Conservation (phyloP, 192 early-diverging fungal species). For the Coemansia furcata region DNA sequence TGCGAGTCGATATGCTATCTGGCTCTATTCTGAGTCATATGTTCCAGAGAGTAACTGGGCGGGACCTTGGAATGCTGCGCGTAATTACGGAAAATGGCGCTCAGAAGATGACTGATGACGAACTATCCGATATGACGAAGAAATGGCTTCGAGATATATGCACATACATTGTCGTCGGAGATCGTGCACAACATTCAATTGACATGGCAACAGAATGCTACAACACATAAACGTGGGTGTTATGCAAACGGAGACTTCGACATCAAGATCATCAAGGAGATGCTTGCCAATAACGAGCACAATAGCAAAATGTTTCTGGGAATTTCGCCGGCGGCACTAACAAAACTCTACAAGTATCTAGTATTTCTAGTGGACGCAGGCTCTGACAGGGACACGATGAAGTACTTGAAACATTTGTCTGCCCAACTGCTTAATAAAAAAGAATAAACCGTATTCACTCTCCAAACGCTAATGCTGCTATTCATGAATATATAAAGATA, state of each 20-base stretch:
- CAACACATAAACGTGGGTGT: background rate
- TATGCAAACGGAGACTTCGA: background rate
- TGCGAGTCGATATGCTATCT: background rate
- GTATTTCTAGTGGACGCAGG: conserved; percentile 5
- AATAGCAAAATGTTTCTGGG: conserved; percentile 32
- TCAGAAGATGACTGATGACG: background rate
- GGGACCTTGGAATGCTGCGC: background rate
- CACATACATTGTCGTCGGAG: background rate
- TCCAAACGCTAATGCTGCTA: background rate
- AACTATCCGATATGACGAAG: background rate
- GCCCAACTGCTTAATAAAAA: background rate
- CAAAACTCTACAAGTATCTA: conserved; percentile 25
- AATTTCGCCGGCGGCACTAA: conserved; percentile 20
- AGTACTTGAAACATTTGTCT: conserved; percentile 6
- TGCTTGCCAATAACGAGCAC: conserved; percentile 8
- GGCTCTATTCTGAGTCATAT: background rate
- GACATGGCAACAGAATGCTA: conserved; percentile 16
- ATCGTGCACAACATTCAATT: conserved; percentile 3
- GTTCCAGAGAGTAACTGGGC: conserved; percentile 9
- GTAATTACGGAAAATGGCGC: conserved; percentile 12
- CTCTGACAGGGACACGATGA: background rate
- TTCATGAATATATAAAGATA: background rate
- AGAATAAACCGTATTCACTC: background rate
- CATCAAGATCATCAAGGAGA: conserved; percentile 3
- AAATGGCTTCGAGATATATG: conserved; percentile 16